Base-by-base conservation (phyloP, 2,329 filamentous ascomycete genomes). In the Nectriaceae sp. region DNA sequence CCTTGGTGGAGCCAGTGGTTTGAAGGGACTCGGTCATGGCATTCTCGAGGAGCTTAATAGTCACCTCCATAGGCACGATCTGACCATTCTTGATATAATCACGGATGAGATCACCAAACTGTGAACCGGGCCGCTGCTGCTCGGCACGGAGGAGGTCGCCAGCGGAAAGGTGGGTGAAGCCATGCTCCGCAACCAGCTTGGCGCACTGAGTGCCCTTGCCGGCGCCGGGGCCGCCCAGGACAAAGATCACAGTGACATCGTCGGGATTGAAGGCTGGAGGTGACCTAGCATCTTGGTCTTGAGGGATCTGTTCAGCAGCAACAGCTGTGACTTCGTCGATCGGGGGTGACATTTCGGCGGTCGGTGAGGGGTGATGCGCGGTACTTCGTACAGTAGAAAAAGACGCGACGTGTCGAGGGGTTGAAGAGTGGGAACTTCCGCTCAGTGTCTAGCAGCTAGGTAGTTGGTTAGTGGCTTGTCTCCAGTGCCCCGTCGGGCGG, bases 31-130 rank as follows among this genome's bases (percentile, higher is more conserved):
- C 83, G 47, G 78, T 79, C 90, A 99, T 97, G 49, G 92, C 90
- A 71, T 96, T 96, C 74, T 97, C 92, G 37, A 99, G 82, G 29
- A 99, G 75, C 63, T 92, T 87, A 50, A 99, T 88, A 4, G 94
- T 99, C 42, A 97, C 91, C 71, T 97, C 93, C 90, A 96, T 96
- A n/a, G 94, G 94, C 55, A 99, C 94, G 70, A 99, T 99, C 61
- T 85, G 85, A 50, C 94, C 94, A 68, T 99, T 87, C 66, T 88
- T 89, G 78, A 99, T 99, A 76, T 94, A 92, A 61, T 87, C 82
- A 69, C 87, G 87, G 80, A 99, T 99, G 74, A 97, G 80, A 57
- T 91, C 84, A 68, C 94, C 94, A 69, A 96, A 97, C 71, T 97
- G 79, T 56, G 85, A 90, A 49, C 90, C 92, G 0, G 83, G 80